Percentiles rank a stretch among this genome's conserved stretches.
Conservation (phyloP, 176 grass and related monocot species). For the Juncus effusus region DNA sequence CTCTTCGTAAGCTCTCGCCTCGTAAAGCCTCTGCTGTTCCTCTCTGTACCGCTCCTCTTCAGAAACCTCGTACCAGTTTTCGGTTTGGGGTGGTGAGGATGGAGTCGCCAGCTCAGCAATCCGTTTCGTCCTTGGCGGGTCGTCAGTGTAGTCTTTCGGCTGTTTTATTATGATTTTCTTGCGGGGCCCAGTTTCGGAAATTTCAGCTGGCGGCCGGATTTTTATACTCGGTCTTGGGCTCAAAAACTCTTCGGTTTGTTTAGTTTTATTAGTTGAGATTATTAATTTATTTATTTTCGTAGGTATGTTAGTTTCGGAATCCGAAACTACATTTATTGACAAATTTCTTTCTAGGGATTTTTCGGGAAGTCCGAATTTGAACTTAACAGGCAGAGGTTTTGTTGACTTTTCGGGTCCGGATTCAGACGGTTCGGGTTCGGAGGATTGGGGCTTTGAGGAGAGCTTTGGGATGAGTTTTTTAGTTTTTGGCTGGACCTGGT, state of each 20-base stretch:
- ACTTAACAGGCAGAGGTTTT: conserved; percentile 85
- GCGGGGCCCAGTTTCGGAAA: conserved; percentile 44
- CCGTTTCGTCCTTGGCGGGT: conserved; percentile 67
- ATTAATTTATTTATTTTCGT: conserved; percentile 74
- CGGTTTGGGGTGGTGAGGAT: background rate
- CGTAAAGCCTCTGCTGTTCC: conserved; percentile 46
- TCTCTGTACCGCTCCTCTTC: conserved; percentile 51
- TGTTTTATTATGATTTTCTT: conserved; percentile 97
- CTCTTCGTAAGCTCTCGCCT: conserved; percentile 52
- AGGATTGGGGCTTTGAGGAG: conserved; percentile 36
- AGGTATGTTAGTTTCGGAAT: conserved; percentile 45
- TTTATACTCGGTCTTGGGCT: conserved; percentile 69
- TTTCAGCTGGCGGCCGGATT: conserved; percentile 52
- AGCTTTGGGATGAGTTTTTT: conserved; percentile 70
- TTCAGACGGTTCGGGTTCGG: conserved; percentile 53
- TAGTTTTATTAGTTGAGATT: conserved; percentile 70
- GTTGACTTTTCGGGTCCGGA: conserved; percentile 38
- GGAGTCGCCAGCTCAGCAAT: conserved; percentile 69
- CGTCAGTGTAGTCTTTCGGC: conserved; percentile 49
- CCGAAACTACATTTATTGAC: conserved; percentile 54
- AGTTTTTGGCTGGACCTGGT: conserved; percentile 54
- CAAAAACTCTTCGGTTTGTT: conserved; percentile 48
- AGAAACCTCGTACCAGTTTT: conserved; percentile 47
- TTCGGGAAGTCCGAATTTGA: conserved; percentile 72
- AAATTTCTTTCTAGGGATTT: conserved; percentile 70